Percentiles rank a stretch among this genome's conserved stretches.
phyloP scores from a whole-genome alignment of 1,139 yeast genomes.

The Scheffersomyces illinoinensis region DNA sequence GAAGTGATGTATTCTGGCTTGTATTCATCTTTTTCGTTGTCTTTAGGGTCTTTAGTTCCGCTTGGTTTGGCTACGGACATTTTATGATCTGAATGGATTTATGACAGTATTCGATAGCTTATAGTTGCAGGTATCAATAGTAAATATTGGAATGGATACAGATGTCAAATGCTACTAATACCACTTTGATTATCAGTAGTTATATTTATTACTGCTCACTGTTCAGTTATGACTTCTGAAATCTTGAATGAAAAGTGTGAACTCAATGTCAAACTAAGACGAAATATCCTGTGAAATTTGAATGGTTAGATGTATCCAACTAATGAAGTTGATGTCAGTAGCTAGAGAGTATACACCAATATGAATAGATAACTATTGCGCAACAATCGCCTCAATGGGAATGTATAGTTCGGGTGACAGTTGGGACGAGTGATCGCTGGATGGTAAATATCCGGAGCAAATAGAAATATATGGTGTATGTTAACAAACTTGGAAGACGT shows the following conservation, averaged over 20 bases:
- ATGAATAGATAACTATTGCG: not conserved
- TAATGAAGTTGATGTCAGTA: not conserved
- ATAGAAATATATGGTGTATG: not conserved
- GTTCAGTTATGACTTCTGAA: not conserved
- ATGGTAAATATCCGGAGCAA: not conserved
- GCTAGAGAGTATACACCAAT: not conserved
- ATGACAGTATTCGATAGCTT: not conserved
- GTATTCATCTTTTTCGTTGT: not conserved
- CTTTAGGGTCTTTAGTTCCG: not conserved
- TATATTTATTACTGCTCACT: no score
- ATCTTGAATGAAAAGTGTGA: not conserved
- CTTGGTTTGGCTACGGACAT: not conserved
- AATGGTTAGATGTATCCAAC: not conserved
- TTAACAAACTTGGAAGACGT: not conserved
- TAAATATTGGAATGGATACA: not conserved
- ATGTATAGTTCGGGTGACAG: not conserved
- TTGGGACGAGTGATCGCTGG: not conserved
- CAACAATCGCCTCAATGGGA: not conserved
- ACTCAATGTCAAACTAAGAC: not conserved
- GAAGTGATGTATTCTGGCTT: conserved; percentile 17
- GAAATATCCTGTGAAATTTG: not conserved
- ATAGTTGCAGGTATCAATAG: not conserved
- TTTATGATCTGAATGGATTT: not conserved
- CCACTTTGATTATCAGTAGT: not conserved
- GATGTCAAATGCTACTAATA: not conserved